phyloP scores from a whole-genome alignment of 805 yeast species.

The Candida ortonii region DNA sequence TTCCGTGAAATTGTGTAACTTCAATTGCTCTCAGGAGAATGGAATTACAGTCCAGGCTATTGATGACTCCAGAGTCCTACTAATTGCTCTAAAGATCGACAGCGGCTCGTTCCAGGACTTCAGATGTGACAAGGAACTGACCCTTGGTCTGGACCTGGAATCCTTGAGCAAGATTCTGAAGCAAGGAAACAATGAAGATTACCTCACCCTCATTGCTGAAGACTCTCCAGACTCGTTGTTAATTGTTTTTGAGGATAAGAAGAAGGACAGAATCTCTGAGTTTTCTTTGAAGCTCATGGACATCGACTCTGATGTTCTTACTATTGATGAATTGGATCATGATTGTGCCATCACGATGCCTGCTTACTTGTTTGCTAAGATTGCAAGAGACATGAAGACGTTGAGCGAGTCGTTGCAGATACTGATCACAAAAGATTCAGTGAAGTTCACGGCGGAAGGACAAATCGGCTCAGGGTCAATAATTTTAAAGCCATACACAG shows the following conservation, averaged over 20 bases:
- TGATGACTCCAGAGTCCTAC: slow-evolving; percentile 92
- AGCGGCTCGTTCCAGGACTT: slow-evolving; percentile 85
- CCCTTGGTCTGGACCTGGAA: slow-evolving; percentile 86
- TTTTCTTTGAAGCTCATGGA: slow-evolving; percentile 91
- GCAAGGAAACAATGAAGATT: slow-evolving; percentile 88
- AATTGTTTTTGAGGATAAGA: slow-evolving; percentile 85
- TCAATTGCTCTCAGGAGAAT: slow-evolving; percentile 84
- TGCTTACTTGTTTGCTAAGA: slow-evolving; percentile 80
- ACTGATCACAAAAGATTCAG: slow-evolving; percentile 86
- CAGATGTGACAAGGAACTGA: slow-evolving; percentile 92
- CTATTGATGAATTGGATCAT: slow-evolving; percentile 90
- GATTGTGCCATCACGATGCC: slow-evolving; percentile 88
- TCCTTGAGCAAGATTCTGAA: slow-evolving; percentile 85
- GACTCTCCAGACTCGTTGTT: slow-evolving; percentile 67
- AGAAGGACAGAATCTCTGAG: slow-evolving; percentile 88
- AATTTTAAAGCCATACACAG: slow-evolving; percentile 77
- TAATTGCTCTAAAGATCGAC: slow-evolving; percentile 85
- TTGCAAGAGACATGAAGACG: slow-evolving; percentile 82
- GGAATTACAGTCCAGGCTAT: slow-evolving; percentile 97
- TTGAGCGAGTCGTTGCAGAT: slow-evolving; percentile 85
- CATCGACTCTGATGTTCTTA: slow-evolving; percentile 90
- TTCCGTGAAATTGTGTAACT: slow-evolving; percentile 91
- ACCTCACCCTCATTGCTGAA: slow-evolving; percentile 84
- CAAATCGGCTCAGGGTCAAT: slow-evolving; percentile 87
- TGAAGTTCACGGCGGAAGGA: slow-evolving; percentile 87